phyloP scores from a whole-genome alignment of 2,329 filamentous ascomycete species.

The Colletotrichum viniferum region DNA sequence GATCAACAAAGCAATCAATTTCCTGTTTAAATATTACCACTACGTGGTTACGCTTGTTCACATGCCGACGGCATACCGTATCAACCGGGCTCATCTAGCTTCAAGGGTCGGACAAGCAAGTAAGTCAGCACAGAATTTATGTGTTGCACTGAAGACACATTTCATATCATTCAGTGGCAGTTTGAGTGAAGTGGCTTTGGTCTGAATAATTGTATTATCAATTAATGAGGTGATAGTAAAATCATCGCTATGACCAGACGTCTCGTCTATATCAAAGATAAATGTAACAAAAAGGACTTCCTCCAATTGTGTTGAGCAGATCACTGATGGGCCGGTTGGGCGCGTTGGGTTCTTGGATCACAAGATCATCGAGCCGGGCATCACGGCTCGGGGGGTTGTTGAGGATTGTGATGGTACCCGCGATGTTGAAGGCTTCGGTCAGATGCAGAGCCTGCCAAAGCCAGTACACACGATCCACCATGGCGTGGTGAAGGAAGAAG shows the following conservation, averaged over 20 bases:
- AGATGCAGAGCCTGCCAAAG: slow-evolving; percentile 29
- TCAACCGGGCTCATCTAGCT: neutral
- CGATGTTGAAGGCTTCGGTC: slow-evolving; percentile 18
- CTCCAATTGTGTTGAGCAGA: slow-evolving; percentile 33
- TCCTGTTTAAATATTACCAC: neutral
- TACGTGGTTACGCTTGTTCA: neutral
- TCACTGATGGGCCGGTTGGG: slow-evolving; percentile 32
- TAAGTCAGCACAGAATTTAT: neutral
- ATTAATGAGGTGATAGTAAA: neutral
- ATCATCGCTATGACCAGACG: neutral
- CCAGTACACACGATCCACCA: slow-evolving; percentile 30
- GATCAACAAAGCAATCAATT: neutral
- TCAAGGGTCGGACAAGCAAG: neutral
- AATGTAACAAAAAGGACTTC: slow-evolving; percentile 38
- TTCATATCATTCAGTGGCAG: neutral
- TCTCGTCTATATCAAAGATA: slow-evolving; percentile 21
- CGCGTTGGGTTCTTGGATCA: slow-evolving; percentile 30
- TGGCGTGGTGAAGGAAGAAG: slow-evolving; percentile 29
- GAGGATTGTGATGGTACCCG: slow-evolving; percentile 22
- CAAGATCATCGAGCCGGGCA: slow-evolving; percentile 24
- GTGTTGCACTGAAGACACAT: neutral
- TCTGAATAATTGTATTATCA: no score
- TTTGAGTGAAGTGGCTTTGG: neutral
- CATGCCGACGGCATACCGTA: neutral
- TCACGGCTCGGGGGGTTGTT: slow-evolving; percentile 25